Evolutionary conservation across 768 basidiomycete genomes (phyloP), one percentile per base, ranked within the genome.

Genomic region (Pleurotus tuber-regium): DNA sequence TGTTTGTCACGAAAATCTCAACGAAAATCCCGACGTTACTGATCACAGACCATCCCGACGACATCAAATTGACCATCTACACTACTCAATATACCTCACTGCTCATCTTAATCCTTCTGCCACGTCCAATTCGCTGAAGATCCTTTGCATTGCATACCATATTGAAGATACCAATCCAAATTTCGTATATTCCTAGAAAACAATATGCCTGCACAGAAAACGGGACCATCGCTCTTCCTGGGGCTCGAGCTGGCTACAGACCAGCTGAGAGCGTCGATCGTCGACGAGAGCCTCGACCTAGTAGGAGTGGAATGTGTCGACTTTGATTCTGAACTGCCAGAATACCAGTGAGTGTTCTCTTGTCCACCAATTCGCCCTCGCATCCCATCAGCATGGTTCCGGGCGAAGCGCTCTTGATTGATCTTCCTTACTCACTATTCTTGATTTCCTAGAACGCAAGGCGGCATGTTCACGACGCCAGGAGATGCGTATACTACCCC

Each of bases 401-500:
- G n/a, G n/a, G n/a, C n/a, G n/a, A 24, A 9, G 8, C 1, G 6
- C 5, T 18, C 18, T n/a, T 18, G 18, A n/a, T 19, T 29, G 31
- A 10, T n/a, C 11, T 24, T 31, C 12, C 12, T 48, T n/a, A 21
- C 46, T 53, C 43, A 30, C 42, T 42, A 52, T 38, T 39, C 49
- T 31, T 52, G 39, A 29, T 54, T 47, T 51, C 54, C 12, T 63
- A 92, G 91, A 65, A 93, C 89, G 1, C 86, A 88, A 54, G 88
- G 88, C 41, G 91, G 91, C 4, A 87, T 92, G 53, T 91, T 91
- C 67, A 91, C 87, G 38, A 89, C 87, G 0, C 86, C 87, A 3
- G 89, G 88, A 25, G 89, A 92, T 66, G 89, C 88, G 19, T 91
- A 87, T 63, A 92, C 88, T 31, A 91, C 90, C 5, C 90, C 91